Percentiles rank a stretch among this genome's conserved stretches.
Evolutionary conservation across 257 asterid genomes (phyloP).

Genomic region (Henckelia pumila): DNA sequence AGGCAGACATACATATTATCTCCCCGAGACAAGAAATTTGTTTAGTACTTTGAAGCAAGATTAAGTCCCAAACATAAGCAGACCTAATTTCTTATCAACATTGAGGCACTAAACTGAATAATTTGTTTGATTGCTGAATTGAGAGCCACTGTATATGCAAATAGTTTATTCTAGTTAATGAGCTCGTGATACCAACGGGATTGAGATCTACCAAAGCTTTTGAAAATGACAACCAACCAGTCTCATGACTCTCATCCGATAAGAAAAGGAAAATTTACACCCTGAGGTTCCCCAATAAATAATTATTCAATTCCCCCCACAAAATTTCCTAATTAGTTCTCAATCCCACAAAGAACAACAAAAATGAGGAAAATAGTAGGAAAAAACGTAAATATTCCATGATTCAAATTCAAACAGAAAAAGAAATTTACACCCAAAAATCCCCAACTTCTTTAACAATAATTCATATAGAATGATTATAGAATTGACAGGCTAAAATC

Average conservation of each 20-base stretch:
- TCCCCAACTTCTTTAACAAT: neutral
- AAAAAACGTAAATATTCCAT: neutral
- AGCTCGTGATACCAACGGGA: neutral
- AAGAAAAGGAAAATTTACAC: neutral
- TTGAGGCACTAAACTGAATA: neutral
- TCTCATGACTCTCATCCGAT: neutral
- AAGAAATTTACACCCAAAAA: too few species aligned
- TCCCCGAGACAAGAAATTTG: neutral
- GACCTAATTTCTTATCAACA: neutral
- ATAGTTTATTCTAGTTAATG: neutral
- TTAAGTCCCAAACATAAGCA: neutral
- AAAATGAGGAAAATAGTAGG: neutral
- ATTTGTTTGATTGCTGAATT: neutral
- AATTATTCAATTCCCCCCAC: neutral
- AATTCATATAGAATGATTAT: too few species aligned
- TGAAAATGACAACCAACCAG: neutral
- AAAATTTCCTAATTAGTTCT: neutral
- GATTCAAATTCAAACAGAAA: neutral
- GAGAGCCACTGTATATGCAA: neutral
- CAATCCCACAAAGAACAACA: neutral
- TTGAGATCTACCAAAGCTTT: neutral
- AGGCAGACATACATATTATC: neutral
- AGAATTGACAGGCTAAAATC: neutral
- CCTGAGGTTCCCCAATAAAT: neutral
- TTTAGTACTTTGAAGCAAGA: neutral